Base-by-base conservation (phyloP, 345 rosid species). In the Salix caprea region DNA sequence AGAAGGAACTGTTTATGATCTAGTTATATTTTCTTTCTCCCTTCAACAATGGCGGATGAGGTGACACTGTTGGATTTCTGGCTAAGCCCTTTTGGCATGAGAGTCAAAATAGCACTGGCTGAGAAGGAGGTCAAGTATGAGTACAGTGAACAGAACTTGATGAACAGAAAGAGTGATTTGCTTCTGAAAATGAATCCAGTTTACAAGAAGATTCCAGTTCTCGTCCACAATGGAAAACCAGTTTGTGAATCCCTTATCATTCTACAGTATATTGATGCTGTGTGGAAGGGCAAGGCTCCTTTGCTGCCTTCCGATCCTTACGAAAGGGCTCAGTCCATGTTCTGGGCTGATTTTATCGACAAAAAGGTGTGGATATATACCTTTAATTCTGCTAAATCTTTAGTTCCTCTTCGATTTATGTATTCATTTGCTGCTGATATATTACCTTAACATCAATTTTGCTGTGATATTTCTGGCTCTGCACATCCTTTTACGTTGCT, bases 181-280 rank as follows among this genome's bases (percentile, higher is more conserved):
- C 76, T 73, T 11, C 34, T 42, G 21, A 37, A 62, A 8, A 62
- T 61, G 76, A 73, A 73, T 26, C 75, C 76, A 61, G 39, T 73
- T 28, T 54, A 73, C 34, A 73, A 40, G 65, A 73, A 73, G 58
- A 73, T 73, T 24, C 69, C 76, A 7, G 76, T 73, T 73, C 76
- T 73, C 13, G 40, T 73, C 26, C 69, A 42, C 16, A 5, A 61
- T 5, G 76, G 68, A 24, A 73, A 61, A 40, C 76, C 69, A 34
- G 11, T 39, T 26, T 62, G 40, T 39, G 76, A 73, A 3, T 62
- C 76, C 10, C 76, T 61, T 30, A 40, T 73, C 40, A 65, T 66
- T 72, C 12, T 73, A 7, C 76, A 73, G 39, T 73, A 73, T 8
- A 14, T 62, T 73, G 69, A 73, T 61, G 76, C 62, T 19, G 39